Percentiles rank a stretch among this genome's conserved stretches.
These are phyloP conservation scores for Xylariales sp. DNA, from an alignment of 2,329 filamentous ascomycete genomes.

Conservation along the genomic window DNA sequence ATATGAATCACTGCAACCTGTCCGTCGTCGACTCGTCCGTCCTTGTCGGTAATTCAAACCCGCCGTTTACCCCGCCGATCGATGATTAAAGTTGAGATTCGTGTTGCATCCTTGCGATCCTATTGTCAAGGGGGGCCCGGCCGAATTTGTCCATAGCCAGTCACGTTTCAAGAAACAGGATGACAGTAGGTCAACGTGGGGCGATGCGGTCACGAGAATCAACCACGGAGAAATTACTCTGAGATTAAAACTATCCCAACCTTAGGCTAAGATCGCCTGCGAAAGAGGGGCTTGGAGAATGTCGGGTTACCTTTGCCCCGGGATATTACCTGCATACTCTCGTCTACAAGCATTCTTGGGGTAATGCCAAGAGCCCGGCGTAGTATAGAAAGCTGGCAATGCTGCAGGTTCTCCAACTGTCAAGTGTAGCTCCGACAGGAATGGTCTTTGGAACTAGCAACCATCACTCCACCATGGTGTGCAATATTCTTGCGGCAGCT, in stretches of 20 bases:
- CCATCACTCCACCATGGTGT: not conserved
- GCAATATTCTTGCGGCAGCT: not conserved
- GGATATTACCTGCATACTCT: not conserved
- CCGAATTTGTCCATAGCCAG: too few species aligned
- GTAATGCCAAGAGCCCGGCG: not conserved
- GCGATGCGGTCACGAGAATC: too few species aligned
- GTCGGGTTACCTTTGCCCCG: slow-evolving; percentile 6
- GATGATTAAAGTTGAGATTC: too few species aligned
- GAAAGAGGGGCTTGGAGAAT: not conserved
- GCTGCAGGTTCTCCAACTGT: not conserved
- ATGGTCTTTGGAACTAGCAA: not conserved
- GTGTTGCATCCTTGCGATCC: too few species aligned
- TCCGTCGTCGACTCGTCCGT: too few species aligned
- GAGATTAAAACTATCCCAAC: too few species aligned
- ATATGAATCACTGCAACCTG: too few species aligned
- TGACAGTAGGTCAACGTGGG: too few species aligned
- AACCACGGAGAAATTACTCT: slow-evolving; percentile 3
- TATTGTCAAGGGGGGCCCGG: too few species aligned
- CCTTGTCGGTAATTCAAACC: too few species aligned
- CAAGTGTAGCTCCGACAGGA: not conserved
- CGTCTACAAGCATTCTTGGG: not conserved
- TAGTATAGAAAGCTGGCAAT: not conserved
- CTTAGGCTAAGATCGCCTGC: not conserved
- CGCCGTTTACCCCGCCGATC: too few species aligned
- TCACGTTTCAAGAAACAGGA: too few species aligned